phyloP scores from a whole-genome alignment of 768 basidiomycete genomes.

The Pulveroboletus sp. region DNA sequence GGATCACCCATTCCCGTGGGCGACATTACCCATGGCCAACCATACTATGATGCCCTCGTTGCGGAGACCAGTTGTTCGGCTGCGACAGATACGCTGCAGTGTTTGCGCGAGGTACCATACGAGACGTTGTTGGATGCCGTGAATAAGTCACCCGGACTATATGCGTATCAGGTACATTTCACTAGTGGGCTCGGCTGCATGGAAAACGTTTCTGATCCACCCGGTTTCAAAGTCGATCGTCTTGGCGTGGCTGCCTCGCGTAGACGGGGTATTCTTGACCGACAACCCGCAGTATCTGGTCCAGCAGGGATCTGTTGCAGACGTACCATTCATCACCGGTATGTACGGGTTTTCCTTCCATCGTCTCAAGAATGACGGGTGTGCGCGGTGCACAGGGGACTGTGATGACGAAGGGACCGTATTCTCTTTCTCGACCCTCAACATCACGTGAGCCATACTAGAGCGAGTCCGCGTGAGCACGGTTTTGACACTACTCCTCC shows the following conservation, averaged over 20 bases:
- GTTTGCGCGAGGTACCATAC: constrained; percentile 32
- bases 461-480: not conserved
- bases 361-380: not conserved
- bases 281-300: constrained; percentile 31
- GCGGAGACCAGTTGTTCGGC: constrained; percentile 27
- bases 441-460: constrained; percentile 39
- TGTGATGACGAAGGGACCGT: constrained; percentile 42
- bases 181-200: not conserved
- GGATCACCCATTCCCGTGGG: constrained; percentile 30
- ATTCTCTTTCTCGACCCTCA: constrained; percentile 43
- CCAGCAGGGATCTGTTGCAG: constrained; percentile 31
- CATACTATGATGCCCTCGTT: constrained; percentile 30
- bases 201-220: not conserved
- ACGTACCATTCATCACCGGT: constrained; percentile 10
- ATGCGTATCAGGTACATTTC: constrained; percentile 29
- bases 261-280: constrained; percentile 37
- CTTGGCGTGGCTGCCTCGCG: constrained; percentile 34
- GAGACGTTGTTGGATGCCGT: constrained; percentile 29
- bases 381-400: constrained; percentile 22
- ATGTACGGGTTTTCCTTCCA: not conserved
- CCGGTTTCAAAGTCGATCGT: constrained; percentile 18
- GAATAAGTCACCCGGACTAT: constrained; percentile 28
- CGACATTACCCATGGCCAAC: constrained; percentile 20
- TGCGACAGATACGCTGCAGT: constrained; percentile 27
- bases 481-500: not conserved